These are phyloP conservation scores for Juglanconis juglandina DNA, from an alignment of 2,329 filamentous ascomycete species.

Conservation along the genomic window DNA sequence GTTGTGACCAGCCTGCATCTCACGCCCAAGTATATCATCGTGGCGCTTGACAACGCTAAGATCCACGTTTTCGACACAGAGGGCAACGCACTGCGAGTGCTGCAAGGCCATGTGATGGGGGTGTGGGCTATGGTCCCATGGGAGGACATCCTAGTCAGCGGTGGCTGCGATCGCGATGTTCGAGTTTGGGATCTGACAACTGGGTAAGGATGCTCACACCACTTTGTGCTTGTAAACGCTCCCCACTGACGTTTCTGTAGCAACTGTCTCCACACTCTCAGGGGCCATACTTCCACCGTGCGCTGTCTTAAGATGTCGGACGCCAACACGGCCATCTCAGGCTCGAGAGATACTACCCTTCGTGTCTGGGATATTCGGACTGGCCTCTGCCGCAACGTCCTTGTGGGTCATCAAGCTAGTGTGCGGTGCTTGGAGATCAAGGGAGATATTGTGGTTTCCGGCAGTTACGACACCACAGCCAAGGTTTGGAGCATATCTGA, in stretches of 20 bases:
- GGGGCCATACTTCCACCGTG: slow-evolving; percentile 94
- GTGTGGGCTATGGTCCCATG: slow-evolving; percentile 99
- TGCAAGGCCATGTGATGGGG: slow-evolving; percentile 97
- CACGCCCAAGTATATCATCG: slow-evolving; percentile 93
- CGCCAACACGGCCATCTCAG: slow-evolving; percentile 88
- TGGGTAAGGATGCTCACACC: slow-evolving; percentile 58
- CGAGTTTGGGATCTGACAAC: slow-evolving; percentile 94
- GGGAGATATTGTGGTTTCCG: slow-evolving; percentile 94
- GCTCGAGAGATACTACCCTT: slow-evolving; percentile 89
- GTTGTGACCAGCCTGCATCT: slow-evolving; percentile 95
- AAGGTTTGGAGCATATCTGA: slow-evolving; percentile 98
- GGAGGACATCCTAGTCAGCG: slow-evolving; percentile 91
- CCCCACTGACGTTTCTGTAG: slow-evolving; percentile 42
- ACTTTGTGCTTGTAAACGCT: too few species aligned
- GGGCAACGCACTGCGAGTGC: slow-evolving; percentile 79
- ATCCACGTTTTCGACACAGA: slow-evolving; percentile 97
- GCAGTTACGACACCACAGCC: slow-evolving; percentile 95
- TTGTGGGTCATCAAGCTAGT: slow-evolving; percentile 92
- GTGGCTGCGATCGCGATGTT: slow-evolving; percentile 94
- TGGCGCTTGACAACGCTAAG: slow-evolving; percentile 95
- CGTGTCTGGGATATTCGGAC: slow-evolving; percentile 91
- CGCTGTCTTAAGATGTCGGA: slow-evolving; percentile 98
- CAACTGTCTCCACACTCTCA: slow-evolving; percentile 73
- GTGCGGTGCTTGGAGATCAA: slow-evolving; percentile 94
- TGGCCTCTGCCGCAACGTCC: slow-evolving; percentile 83